Conservation (phyloP, 768 basidiomycete species). For the Xerocomus potaroensis region DNA sequence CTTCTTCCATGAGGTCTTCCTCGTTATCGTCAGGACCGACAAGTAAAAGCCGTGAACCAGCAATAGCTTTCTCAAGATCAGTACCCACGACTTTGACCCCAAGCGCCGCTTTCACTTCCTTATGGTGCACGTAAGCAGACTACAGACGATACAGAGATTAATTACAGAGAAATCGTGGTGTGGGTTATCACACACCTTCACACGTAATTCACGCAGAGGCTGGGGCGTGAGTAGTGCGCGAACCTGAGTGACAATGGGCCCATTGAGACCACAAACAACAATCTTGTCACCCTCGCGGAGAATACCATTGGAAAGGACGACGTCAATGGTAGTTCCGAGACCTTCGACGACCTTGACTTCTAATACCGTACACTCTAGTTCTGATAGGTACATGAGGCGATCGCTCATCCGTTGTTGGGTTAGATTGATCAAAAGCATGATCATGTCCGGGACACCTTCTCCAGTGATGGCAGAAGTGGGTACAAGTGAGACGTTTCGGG, state of each 20-base stretch:
- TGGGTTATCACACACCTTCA: conserved; percentile 61
- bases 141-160: conserved; percentile 29
- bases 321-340: conserved; percentile 95
- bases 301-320: conserved; percentile 92
- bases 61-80: conserved; percentile 96
- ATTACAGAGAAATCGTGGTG: background rate
- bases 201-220: conserved; percentile 88
- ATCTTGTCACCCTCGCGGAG: conserved; percentile 90
- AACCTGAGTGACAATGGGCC: conserved; percentile 93
- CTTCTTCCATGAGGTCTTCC: conserved; percentile 88
- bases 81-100: conserved; percentile 95
- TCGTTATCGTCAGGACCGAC: conserved; percentile 95
- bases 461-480: conserved; percentile 98
- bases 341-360: conserved; percentile 99
- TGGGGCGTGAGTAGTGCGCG: conserved; percentile 95
- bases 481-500: conserved; percentile 90
- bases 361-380: conserved; percentile 95
- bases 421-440: conserved; percentile 94
- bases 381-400: conserved; percentile 95
- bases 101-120: conserved; percentile 93
- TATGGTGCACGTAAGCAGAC: conserved; percentile 97
- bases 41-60: conserved; percentile 91
- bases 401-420: conserved; percentile 98
- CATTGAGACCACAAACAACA: conserved; percentile 94
- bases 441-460: conserved; percentile 99